These are phyloP conservation scores for Galeopsis tetrahit DNA, from an alignment of 257 asterid genomes.

Conservation along the genomic window DNA sequence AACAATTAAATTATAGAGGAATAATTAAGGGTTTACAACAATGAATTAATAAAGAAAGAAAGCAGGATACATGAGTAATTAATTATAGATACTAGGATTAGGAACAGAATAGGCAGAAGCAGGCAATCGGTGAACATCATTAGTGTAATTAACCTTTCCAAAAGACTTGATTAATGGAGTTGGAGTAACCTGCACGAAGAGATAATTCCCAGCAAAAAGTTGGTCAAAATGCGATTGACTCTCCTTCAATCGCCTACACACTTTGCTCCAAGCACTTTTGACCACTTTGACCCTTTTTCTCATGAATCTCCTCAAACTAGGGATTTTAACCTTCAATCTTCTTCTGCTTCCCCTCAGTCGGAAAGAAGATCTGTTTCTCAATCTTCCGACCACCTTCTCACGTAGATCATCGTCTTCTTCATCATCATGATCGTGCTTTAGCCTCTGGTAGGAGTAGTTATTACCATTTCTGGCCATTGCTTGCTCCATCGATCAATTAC, in stretches of 20 bases:
- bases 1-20: too few relatives aligned
- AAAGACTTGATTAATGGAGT: constrained; percentile 46
- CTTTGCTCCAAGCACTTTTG: constrained; percentile 53
- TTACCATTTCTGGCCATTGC: constrained; percentile 46
- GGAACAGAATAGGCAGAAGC: too few relatives aligned
- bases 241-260: constrained; percentile 71
- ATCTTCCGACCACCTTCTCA: constrained; percentile 46
- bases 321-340: constrained; percentile 53
- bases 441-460: constrained; percentile 50
- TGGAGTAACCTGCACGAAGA: constrained; percentile 87
- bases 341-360: constrained; percentile 49
- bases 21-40: too few relatives aligned
- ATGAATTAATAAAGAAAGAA: too few relatives aligned
- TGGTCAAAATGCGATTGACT: constrained; percentile 76
- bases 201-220: constrained; percentile 86
- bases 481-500: too few relatives aligned
- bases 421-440: constrained; percentile 49
- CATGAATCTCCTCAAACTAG: constrained; percentile 47
- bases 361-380: constrained; percentile 38
- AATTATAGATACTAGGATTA: too few relatives aligned
- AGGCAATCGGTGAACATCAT: not conserved
- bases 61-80: too few relatives aligned
- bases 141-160: not conserved
- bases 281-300: constrained; percentile 51
- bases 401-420: constrained; percentile 34